These are phyloP conservation scores for Corymbia calophylla DNA, from an alignment of 441 rosid species.

Conservation along the genomic window DNA sequence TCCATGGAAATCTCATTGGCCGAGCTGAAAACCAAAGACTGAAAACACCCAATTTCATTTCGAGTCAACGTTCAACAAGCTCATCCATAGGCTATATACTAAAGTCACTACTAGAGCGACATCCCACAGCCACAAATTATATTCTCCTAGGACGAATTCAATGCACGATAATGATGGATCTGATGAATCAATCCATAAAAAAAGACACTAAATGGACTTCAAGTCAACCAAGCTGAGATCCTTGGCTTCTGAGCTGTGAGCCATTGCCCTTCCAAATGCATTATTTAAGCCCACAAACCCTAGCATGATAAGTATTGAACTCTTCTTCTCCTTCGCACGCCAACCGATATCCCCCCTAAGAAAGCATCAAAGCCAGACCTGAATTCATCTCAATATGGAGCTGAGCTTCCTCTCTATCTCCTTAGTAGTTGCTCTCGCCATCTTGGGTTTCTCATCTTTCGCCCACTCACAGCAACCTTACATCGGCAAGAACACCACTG, in stretches of 20 bases:
- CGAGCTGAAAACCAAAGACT: not conserved
- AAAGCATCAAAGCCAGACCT: not conserved
- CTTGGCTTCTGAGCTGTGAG: not conserved
- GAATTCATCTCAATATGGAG: not conserved
- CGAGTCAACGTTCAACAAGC: not conserved
- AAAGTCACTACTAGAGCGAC: not conserved
- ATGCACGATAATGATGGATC: not conserved
- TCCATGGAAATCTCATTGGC: not conserved
- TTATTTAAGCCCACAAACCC: not conserved
- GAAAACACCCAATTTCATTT: not conserved
- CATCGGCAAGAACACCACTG: not conserved
- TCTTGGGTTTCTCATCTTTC: not conserved
- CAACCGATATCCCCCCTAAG: not conserved
- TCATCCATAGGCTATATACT: not conserved
- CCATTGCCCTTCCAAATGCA: not conserved
- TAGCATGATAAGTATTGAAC: not conserved
- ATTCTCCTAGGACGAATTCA: not conserved
- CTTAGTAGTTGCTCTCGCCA: not conserved
- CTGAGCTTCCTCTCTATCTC: not conserved
- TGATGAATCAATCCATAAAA: not conserved
- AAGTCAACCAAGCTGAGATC: not conserved
- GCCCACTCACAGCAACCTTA: slow-evolving; percentile 12
- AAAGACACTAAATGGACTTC: not conserved
- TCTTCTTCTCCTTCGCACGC: not conserved
- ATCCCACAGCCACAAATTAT: not conserved